Percentiles rank a stretch among this genome's conserved stretches.
These are phyloP conservation scores for Aureobasidium sp. DNA, from an alignment of 2,329 filamentous ascomycete species.

Conservation along the genomic window DNA sequence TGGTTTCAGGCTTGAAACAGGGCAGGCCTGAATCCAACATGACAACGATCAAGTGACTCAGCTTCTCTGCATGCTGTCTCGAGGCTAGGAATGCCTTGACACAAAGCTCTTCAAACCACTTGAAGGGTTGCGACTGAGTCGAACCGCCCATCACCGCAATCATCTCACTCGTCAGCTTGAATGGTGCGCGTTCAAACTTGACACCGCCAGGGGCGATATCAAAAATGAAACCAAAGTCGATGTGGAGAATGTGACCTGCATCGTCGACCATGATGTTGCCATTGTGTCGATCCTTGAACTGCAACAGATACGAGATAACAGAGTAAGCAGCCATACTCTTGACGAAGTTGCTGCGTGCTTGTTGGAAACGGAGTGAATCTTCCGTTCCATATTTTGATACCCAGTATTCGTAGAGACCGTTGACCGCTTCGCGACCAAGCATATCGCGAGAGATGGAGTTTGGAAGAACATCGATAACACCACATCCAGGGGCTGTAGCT, in stretches of 20 bases:
- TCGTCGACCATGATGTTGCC: constrained; percentile 99
- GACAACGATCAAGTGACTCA: constrained; percentile 80
- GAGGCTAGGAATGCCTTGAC: constrained; percentile 91
- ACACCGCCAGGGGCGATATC: constrained; percentile 96
- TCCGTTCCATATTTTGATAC: constrained; percentile 95
- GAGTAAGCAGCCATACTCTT: constrained; percentile 99
- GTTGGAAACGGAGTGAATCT: constrained; percentile 89
- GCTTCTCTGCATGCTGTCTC: constrained; percentile 78
- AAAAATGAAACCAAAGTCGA: constrained; percentile 99
- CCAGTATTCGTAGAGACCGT: constrained; percentile 97
- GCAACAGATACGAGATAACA: constrained; percentile 89
- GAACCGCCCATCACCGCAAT: constrained; percentile 93
- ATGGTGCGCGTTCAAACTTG: constrained; percentile 94
- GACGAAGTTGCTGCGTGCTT: constrained; percentile 93
- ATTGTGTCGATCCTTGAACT: constrained; percentile 99
- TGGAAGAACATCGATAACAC: constrained; percentile 94
- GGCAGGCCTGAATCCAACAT: constrained; percentile 96
- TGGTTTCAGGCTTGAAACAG: constrained; percentile 95
- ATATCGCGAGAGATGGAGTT: constrained; percentile 98
- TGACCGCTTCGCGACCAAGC: constrained; percentile 95
- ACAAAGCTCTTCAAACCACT: constrained; percentile 93
- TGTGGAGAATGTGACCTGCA: constrained; percentile 92
- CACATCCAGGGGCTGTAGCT: constrained; percentile 91
- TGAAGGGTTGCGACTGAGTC: constrained; percentile 78
- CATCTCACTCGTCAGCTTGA: constrained; percentile 98